Percentiles rank a stretch among this genome's conserved stretches.
Conservation (phyloP, 345 rosid species). For the Hypericum perforatum region DNA sequence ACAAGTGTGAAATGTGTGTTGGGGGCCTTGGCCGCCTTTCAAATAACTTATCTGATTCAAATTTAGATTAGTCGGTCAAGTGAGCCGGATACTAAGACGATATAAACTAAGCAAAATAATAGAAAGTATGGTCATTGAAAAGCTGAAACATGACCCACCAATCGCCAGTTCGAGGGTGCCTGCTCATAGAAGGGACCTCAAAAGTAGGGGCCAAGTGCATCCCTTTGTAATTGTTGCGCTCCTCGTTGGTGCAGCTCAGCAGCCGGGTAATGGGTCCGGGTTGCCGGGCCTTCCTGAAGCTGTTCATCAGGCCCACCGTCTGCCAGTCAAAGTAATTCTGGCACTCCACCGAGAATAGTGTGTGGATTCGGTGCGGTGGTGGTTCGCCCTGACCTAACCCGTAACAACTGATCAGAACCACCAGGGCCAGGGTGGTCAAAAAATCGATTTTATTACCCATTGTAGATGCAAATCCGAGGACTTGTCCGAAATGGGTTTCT, state of each 20-base stretch:
- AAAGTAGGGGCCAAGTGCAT: slow-evolving; percentile 86
- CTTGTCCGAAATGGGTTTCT: slow-evolving; percentile 23
- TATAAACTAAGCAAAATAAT: neutral
- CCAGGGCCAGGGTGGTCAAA: slow-evolving; percentile 6
- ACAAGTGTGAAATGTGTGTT: too few species aligned
- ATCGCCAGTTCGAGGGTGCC: slow-evolving; percentile 85
- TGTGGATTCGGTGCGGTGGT: slow-evolving; percentile 89
- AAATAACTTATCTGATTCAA: too few species aligned
- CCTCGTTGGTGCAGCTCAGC: slow-evolving; percentile 82
- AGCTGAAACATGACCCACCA: slow-evolving; percentile 56
- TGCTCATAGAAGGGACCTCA: slow-evolving; percentile 89
- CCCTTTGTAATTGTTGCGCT: slow-evolving; percentile 70
- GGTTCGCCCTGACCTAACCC: slow-evolving; percentile 25
- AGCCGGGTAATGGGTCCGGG: slow-evolving; percentile 93
- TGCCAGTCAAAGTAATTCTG: slow-evolving; percentile 97
- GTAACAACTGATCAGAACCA: slow-evolving; percentile 17
- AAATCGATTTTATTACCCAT: slow-evolving; percentile 28
- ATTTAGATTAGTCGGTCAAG: too few species aligned
- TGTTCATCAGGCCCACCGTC: slow-evolving; percentile 85
- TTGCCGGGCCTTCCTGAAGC: slow-evolving; percentile 77
- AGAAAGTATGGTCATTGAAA: neutral
- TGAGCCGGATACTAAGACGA: too few species aligned
- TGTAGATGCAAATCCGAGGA: slow-evolving; percentile 20
- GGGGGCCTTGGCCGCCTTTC: too few species aligned
- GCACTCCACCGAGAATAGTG: slow-evolving; percentile 94